Conservation (phyloP, 2,329 filamentous ascomycete genomes). For the Colletotrichum spinosum region DNA sequence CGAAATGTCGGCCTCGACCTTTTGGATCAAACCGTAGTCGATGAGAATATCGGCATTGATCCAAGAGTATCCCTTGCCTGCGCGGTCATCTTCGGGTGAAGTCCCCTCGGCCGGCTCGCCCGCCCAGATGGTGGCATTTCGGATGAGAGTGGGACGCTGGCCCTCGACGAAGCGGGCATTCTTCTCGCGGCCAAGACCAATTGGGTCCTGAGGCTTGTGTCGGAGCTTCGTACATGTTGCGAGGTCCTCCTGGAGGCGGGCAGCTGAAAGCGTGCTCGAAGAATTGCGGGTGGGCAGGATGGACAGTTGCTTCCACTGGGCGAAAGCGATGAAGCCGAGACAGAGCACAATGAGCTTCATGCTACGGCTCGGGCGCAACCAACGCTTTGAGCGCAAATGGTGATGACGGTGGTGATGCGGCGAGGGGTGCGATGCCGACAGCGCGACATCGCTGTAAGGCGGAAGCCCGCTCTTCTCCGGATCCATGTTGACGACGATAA, state of each 20-base stretch:
- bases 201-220: constrained; percentile 65
- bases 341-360: constrained; percentile 53
- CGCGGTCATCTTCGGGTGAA: constrained; percentile 63
- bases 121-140: constrained; percentile 75
- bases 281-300: constrained; percentile 20
- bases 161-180: constrained; percentile 72
- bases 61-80: constrained; percentile 72
- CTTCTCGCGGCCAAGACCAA: constrained; percentile 65
- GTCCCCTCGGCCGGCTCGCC: constrained; percentile 69
- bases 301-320: constrained; percentile 58
- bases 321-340: constrained; percentile 63
- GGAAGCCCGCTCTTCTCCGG: constrained; percentile 57
- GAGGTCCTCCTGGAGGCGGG: constrained; percentile 65
- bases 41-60: constrained; percentile 69
- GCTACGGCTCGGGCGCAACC: constrained; percentile 32
- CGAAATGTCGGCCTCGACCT: constrained; percentile 59
- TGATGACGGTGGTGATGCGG: background rate
- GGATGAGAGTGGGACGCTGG: constrained; percentile 70
- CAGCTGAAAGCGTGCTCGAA: constrained; percentile 57
- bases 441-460: constrained; percentile 54
- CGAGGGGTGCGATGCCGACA: constrained; percentile 38
- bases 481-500: constrained; percentile 21
- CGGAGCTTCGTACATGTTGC: constrained; percentile 67
- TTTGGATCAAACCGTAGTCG: constrained; percentile 70
- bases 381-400: constrained; percentile 16